A percentile compares a stretch with the other conserved stretches of the same genome.
These are phyloP conservation scores for Casuarina cunninghamiana DNA, from an alignment of 306 rosid species.

Conservation along the genomic window DNA sequence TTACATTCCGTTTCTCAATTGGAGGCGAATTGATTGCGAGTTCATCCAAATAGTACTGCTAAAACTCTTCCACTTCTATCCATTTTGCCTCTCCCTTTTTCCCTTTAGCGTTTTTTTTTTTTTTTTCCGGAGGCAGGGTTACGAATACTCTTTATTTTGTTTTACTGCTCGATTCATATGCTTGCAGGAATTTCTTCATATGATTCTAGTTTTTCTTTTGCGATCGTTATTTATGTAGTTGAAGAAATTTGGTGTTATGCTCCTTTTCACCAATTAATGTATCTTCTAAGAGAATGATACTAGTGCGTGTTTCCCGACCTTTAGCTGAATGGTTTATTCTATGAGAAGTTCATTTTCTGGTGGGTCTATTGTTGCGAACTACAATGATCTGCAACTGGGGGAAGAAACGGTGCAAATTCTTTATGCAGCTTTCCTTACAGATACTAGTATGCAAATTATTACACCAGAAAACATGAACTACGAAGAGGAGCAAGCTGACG, in stretches of 20 bases:
- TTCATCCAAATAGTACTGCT: not conserved
- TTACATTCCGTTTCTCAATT: not conserved
- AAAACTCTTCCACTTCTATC: no score
- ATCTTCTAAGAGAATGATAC: not conserved
- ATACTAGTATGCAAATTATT: not conserved
- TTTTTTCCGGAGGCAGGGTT: not conserved
- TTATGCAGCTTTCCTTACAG: not conserved
- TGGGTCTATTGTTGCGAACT: not conserved
- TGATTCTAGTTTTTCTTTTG: not conserved
- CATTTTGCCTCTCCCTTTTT: no score
- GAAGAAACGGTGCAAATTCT: not conserved
- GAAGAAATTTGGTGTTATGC: not conserved
- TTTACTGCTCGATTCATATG: not conserved
- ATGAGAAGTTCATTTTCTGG: not conserved
- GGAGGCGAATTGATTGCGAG: not conserved
- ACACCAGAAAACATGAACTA: not conserved
- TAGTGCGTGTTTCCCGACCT: not conserved
- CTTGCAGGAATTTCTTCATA: not conserved
- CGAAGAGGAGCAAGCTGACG: not conserved
- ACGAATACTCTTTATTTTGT: not conserved
- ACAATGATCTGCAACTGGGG: not conserved
- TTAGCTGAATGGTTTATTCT: not conserved
- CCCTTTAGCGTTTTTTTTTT: no score
- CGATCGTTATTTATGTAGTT: not conserved
- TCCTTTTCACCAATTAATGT: not conserved